Evolutionary conservation across 2,329 filamentous ascomycete genomes (phyloP).

Genomic region (Colletotrichum melonis): DNA sequence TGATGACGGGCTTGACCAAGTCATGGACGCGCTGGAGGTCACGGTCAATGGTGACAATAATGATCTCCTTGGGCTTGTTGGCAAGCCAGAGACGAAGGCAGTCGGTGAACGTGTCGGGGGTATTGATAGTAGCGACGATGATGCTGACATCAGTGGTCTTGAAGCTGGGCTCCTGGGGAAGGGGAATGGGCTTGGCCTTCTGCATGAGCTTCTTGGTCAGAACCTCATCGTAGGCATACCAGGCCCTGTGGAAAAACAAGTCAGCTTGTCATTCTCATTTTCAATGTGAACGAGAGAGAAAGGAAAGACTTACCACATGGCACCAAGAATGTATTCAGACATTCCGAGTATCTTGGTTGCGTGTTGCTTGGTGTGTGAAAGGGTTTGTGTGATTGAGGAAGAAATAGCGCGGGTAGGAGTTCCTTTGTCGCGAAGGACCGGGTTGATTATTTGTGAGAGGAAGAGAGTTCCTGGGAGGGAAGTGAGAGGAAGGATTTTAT

Average conservation of each 20-base stretch:
- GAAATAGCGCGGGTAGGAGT: too few relatives aligned
- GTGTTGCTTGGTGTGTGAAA: background rate
- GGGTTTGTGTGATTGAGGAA: background rate
- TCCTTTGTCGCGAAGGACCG: background rate
- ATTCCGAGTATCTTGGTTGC: background rate
- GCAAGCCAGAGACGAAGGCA: conserved; percentile 40
- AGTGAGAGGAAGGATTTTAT: background rate
- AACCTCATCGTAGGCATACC: conserved; percentile 20
- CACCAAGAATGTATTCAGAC: background rate
- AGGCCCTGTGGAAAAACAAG: background rate
- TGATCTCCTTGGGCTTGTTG: conserved; percentile 41
- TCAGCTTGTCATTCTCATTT: background rate
- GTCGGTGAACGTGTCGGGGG: conserved; percentile 35
- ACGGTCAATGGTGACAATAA: conserved; percentile 40
- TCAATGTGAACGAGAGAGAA: background rate
- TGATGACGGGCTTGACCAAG: conserved; percentile 3
- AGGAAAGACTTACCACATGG: conserved; percentile 13
- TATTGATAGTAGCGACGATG: conserved; percentile 42
- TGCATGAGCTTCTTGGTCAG: background rate
- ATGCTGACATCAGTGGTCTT: conserved; percentile 40
- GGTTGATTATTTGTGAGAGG: background rate
- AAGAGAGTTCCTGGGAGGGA: background rate
- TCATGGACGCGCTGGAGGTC: conserved; percentile 25
- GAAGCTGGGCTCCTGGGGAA: conserved; percentile 16
- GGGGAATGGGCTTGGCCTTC: conserved; percentile 4